Evolutionary conservation across 2,329 filamentous ascomycete genomes (phyloP).

Genomic region (Penicillium thymicola): DNA sequence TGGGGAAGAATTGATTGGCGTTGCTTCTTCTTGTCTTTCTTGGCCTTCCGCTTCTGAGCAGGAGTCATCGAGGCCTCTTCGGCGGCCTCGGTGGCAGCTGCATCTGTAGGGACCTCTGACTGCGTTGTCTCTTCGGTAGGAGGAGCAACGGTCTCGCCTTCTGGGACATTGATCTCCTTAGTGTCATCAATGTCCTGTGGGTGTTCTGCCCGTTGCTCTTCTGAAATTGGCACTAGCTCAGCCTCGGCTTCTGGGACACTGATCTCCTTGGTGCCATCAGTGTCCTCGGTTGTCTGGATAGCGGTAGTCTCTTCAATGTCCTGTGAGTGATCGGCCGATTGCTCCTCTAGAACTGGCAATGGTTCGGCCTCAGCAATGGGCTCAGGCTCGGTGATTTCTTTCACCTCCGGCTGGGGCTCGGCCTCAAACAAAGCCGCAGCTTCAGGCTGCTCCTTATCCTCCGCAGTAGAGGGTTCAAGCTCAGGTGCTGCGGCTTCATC

Average conservation of each 20-base stretch:
- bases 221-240: background rate
- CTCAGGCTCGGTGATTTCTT: slow-evolving; percentile 4
- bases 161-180: background rate
- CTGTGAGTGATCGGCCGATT: background rate
- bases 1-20: slow-evolving; percentile 18
- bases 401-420: slow-evolving; percentile 4
- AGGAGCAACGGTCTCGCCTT: background rate
- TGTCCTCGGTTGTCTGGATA: background rate
- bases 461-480: slow-evolving; percentile 4
- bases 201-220: slow-evolving; percentile 1
- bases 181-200: background rate
- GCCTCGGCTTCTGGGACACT: background rate
- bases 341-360: background rate
- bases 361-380: slow-evolving; percentile 1
- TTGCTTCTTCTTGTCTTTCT: slow-evolving; percentile 30
- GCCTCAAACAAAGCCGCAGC: background rate
- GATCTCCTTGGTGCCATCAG: background rate
- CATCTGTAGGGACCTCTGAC: background rate
- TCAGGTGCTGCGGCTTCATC: slow-evolving; percentile 2
- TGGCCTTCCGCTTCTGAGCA: slow-evolving; percentile 17
- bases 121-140: background rate
- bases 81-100: background rate
- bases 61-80: background rate
- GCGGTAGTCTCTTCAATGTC: slow-evolving; percentile 1
- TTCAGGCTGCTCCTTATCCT: slow-evolving; percentile 20